phyloP scores from a whole-genome alignment of 1,284 basidiomycete genomes.

The Ustilago tritici region DNA sequence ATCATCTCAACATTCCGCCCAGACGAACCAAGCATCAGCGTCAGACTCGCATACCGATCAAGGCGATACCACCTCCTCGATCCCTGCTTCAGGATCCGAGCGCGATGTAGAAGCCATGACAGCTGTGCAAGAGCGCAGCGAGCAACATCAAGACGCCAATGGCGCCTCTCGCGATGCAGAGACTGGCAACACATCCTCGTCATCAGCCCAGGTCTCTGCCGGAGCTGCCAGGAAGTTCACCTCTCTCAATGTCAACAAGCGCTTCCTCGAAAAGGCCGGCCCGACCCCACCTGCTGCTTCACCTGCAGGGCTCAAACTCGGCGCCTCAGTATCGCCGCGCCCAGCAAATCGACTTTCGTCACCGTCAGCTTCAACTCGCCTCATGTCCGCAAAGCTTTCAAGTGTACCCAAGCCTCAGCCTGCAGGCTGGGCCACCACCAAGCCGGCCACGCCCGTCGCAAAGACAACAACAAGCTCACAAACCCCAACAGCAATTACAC shows the following conservation, averaged over 20 bases:
- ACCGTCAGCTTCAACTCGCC: constrained; percentile 36
- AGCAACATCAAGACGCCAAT: constrained; percentile 3
- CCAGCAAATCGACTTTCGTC: constrained; percentile 45
- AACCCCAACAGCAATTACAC: constrained; percentile 5
- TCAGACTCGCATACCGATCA: constrained; percentile 1
- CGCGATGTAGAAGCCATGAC: constrained; percentile 45
- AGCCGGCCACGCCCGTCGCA: constrained; percentile 24
- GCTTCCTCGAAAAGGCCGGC: constrained; percentile 65
- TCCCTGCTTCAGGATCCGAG: constrained; percentile 33
- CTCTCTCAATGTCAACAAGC: constrained; percentile 66
- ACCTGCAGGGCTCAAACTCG: constrained; percentile 39
- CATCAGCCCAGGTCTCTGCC: constrained; percentile 25
- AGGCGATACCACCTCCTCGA: constrained; percentile 1
- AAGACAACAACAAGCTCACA: constrained; percentile 23
- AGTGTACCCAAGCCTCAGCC: constrained; percentile 53
- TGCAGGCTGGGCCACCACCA: constrained; percentile 51
- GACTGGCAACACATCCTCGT: constrained; percentile 5
- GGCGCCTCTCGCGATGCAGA: constrained; percentile 3
- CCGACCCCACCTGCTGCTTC: constrained; percentile 32
- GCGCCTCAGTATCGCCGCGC: constrained; percentile 33
- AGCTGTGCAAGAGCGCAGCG: constrained; percentile 21
- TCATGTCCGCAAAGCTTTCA: constrained; percentile 53
- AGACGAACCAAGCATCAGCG: not conserved
- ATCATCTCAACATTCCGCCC: not conserved
- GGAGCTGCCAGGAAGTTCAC: constrained; percentile 61